These are phyloP conservation scores for Elsinoe batatas DNA, from an alignment of 2,329 filamentous ascomycete species.

Conservation along the genomic window DNA sequence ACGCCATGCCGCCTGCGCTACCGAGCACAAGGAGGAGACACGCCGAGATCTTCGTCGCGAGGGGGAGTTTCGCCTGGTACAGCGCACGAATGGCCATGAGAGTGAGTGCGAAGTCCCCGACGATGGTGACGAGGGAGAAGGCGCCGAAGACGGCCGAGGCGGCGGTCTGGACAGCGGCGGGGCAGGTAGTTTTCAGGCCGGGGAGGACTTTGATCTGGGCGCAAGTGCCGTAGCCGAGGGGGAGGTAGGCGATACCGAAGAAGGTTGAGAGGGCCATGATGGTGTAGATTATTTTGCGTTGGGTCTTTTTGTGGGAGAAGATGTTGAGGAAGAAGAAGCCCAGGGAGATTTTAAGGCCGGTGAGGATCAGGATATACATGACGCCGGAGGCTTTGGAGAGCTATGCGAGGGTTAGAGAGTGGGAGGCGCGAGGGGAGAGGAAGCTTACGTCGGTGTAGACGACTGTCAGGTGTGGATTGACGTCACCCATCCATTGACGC, in stretches of 20 bases:
- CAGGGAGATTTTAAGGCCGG: conserved; percentile 40
- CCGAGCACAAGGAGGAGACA: conserved; percentile 8
- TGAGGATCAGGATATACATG: conserved; percentile 38
- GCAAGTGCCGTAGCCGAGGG: conserved; percentile 42
- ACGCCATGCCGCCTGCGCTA: conserved; percentile 1
- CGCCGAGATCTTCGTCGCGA: conserved; percentile 6
- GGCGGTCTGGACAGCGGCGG: conserved; percentile 10
- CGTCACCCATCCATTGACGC: neutral
- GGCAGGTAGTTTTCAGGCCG: conserved; percentile 20
- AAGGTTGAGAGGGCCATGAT: conserved; percentile 35
- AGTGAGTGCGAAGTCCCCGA: conserved; percentile 30
- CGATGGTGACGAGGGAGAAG: conserved; percentile 23
- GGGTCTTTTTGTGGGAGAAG: conserved; percentile 30
- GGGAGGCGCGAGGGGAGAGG: neutral
- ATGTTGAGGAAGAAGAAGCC: conserved; percentile 42
- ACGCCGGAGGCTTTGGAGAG: conserved; percentile 1
- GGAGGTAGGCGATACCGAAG: conserved; percentile 38
- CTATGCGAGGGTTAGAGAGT: neutral
- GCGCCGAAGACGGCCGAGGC: conserved; percentile 14
- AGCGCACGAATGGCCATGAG: conserved; percentile 29
- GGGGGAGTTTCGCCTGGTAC: conserved; percentile 18
- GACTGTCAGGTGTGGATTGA: neutral
- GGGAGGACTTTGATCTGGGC: conserved; percentile 37
- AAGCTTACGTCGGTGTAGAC: neutral
- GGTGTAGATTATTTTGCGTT: conserved; percentile 34